Evolutionary conservation across 78 protist species (phyloP), one percentile per base, ranked within the genome.

Genomic region (Isochrysis galbana): DNA sequence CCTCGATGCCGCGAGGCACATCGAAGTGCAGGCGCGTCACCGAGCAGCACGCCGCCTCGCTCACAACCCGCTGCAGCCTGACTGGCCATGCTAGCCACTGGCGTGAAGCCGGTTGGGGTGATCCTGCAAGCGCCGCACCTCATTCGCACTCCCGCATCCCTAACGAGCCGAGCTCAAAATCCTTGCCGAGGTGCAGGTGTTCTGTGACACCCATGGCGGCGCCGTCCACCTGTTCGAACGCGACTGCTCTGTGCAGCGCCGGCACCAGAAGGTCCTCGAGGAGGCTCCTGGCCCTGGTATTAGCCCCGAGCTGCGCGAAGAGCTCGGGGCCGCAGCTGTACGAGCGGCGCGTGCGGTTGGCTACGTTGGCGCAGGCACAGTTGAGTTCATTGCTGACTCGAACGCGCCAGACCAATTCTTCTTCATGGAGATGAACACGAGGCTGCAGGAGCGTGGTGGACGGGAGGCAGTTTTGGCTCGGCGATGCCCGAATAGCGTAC

Each of bases 391-490:
- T 2, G 97, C 98, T 70, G 98, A 98, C 78, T 32, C 86, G 11
- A 19, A 95, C 38, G 47, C 1, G 22, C 80, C 80, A 22, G 11
- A 5, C 42, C 54, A 91, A 44, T 91, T 96, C 84, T 97, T 94
- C 93, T 99, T 99, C 89, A 91, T 98, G 72, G 99, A 99, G 88
- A 98, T 99, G 99, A 99, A 99, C 96, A 97, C 99, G 19, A 95
- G 99, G 38, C 95, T 99, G 86, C 99, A 98, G 77, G 67, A 22
- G 67, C 21, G 67, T 21, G 67, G 67, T 14, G 21, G 67, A 54
- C 32, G 21, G 67, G 67, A 22, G 14, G 67, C 14, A 54, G 67
- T 54, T 14, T 54, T 54, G 67, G 67, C 67, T 54, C 67, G 32
- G 67, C 67, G 67, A 54, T 21, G 14, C 32, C 14, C 67, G 67